Conservation (phyloP, 176 grass and related monocot species). For the Oryza glaberrima region DNA sequence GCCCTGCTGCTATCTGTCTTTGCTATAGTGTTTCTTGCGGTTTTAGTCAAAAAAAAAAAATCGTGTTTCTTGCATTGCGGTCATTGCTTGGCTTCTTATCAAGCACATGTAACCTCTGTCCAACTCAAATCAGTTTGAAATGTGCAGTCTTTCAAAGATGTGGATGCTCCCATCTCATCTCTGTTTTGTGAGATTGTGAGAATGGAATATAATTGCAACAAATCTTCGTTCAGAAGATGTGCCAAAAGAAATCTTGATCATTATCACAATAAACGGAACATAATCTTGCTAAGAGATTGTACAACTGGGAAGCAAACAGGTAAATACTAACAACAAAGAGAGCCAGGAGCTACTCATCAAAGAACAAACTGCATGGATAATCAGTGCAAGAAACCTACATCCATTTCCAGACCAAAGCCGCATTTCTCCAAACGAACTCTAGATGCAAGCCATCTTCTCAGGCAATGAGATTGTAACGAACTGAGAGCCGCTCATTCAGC, state of each 20-base stretch:
- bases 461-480: not conserved
- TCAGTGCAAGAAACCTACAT: slow-evolving; percentile 37
- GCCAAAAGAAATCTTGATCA: not conserved
- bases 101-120: slow-evolving; percentile 60
- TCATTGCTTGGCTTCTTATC: slow-evolving; percentile 61
- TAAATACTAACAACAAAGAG: not conserved
- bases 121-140: not conserved
- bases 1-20: slow-evolving; percentile 57
- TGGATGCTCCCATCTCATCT: not conserved
- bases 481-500: slow-evolving; percentile 17
- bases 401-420: not conserved
- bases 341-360: slow-evolving; percentile 2
- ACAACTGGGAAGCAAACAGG: not conserved
- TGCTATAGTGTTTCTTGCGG: slow-evolving; percentile 59
- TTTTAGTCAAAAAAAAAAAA: no score
- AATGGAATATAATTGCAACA: not conserved
- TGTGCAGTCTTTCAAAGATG: slow-evolving; percentile 15
- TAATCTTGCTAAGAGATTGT: slow-evolving; percentile 5
- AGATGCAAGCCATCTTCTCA: not conserved
- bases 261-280: not conserved
- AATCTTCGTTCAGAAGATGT: not conserved
- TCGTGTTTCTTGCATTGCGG: slow-evolving; percentile 46
- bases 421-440: slow-evolving; percentile 13
- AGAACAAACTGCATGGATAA: slow-evolving; percentile 34
- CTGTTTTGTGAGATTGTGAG: not conserved